phyloP scores from a whole-genome alignment of 345 rosid genomes.

The Arabidopsis thaliana region DNA sequence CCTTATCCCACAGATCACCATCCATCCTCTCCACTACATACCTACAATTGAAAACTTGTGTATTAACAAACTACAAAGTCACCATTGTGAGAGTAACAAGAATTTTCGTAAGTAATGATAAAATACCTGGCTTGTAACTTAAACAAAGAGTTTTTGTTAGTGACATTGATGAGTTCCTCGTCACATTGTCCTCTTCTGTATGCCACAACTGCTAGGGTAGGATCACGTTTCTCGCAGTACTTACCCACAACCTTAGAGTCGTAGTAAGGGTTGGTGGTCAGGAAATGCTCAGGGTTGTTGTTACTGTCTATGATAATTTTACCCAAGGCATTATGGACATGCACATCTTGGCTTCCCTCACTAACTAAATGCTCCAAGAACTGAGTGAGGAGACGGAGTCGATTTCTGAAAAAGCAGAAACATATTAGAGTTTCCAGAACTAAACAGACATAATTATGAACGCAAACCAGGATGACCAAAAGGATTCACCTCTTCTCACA shows the following conservation, averaged over 20 bases:
- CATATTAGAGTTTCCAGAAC: slow-evolving; percentile 36
- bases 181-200: slow-evolving; percentile 98
- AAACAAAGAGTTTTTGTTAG: slow-evolving; percentile 94
- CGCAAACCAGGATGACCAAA: slow-evolving; percentile 22
- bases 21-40: slow-evolving; percentile 99
- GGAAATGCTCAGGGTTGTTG: slow-evolving; percentile 98
- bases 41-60: slow-evolving; percentile 51
- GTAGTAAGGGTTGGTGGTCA: slow-evolving; percentile 97
- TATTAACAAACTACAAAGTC: slow-evolving; percentile 39
- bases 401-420: slow-evolving; percentile 68
- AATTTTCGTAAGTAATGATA: slow-evolving; percentile 9
- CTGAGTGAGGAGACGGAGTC: slow-evolving; percentile 98
- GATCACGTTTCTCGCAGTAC: slow-evolving; percentile 99
- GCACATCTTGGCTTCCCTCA: slow-evolving; percentile 99
- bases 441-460: slow-evolving; percentile 10
- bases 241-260: slow-evolving; percentile 98
- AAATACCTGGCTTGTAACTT: slow-evolving; percentile 97
- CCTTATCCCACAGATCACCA: slow-evolving; percentile 98
- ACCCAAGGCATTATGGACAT: slow-evolving; percentile 99
- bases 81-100: slow-evolving; percentile 9
- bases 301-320: slow-evolving; percentile 98
- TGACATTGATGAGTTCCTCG: slow-evolving; percentile 94
- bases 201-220: slow-evolving; percentile 96
- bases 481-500: slow-evolving; percentile 79
- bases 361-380: slow-evolving; percentile 99